Conservation (phyloP, 768 basidiomycete genomes). For the Rhodocollybia butyracea region DNA sequence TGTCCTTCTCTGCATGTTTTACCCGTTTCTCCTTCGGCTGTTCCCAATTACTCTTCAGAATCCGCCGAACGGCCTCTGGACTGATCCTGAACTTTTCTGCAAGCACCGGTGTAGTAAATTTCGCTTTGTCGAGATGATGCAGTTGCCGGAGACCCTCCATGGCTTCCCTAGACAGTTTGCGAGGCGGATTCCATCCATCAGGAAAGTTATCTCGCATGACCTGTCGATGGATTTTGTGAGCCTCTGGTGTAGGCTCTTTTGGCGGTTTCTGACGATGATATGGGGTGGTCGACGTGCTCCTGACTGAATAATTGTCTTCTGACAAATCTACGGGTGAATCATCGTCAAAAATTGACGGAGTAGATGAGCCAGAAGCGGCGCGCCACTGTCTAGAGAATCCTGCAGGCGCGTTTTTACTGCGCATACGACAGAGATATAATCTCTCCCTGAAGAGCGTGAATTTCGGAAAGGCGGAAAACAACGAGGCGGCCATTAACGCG, state of each 20-base stretch:
- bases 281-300: constrained; percentile 29
- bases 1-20: constrained; percentile 48
- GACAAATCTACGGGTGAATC: constrained; percentile 42
- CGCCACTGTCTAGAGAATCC: constrained; percentile 34
- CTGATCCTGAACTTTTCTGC: constrained; percentile 76
- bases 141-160: constrained; percentile 78
- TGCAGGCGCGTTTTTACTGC: not conserved
- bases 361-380: constrained; percentile 28
- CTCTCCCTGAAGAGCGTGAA: not conserved
- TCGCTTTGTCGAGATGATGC: constrained; percentile 58
- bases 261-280: constrained; percentile 36
- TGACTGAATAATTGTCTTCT: constrained; percentile 44
- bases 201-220: constrained; percentile 55
- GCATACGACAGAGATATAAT: not conserved
- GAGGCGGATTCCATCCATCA: constrained; percentile 73
- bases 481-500: not conserved
- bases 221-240: constrained; percentile 49
- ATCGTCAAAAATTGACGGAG: constrained; percentile 47
- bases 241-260: constrained; percentile 40
- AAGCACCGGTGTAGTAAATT: constrained; percentile 64
- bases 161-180: constrained; percentile 76
- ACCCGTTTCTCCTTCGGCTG: constrained; percentile 52
- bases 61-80: constrained; percentile 77
- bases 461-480: constrained; percentile 1
- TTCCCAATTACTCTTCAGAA: constrained; percentile 73